phyloP scores from a whole-genome alignment of 306 rosid genomes.

The Carpinus viminea region DNA sequence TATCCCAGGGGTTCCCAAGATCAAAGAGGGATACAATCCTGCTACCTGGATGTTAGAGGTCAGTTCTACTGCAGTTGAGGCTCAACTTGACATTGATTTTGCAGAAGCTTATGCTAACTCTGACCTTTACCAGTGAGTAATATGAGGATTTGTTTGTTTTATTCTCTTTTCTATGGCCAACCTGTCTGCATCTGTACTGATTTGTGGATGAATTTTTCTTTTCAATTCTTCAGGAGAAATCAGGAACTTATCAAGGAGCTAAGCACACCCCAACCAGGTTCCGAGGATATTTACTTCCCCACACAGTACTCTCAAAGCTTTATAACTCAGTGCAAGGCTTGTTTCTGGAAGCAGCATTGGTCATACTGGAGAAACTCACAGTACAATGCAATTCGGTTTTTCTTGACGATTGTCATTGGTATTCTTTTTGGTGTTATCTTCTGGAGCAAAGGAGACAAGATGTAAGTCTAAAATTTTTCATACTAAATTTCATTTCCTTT shows the following conservation, averaged over 20 bases:
- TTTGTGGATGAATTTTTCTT: not conserved
- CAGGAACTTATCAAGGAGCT: slow-evolving; percentile 57
- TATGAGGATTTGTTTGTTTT: not conserved
- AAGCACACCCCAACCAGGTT: slow-evolving; percentile 47
- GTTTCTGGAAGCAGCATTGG: slow-evolving; percentile 81
- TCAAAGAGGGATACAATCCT: slow-evolving; percentile 69
- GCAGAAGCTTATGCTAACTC: slow-evolving; percentile 60
- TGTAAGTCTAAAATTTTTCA: slow-evolving; percentile 36
- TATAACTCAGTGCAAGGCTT: slow-evolving; percentile 62
- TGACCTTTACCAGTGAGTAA: slow-evolving; percentile 50
- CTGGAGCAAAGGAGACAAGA: slow-evolving; percentile 49
- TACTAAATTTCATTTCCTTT: not conserved
- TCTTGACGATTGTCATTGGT: slow-evolving; percentile 46
- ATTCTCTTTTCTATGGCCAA: not conserved
- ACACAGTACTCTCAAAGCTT: slow-evolving; percentile 63
- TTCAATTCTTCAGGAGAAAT: slow-evolving; percentile 45
- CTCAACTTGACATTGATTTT: slow-evolving; percentile 58
- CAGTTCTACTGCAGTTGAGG: slow-evolving; percentile 48
- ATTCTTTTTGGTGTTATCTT: slow-evolving; percentile 60
- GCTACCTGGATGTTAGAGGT: slow-evolving; percentile 92
- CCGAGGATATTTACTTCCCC: slow-evolving; percentile 66
- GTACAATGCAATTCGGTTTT: slow-evolving; percentile 51
- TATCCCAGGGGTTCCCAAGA: slow-evolving; percentile 61
- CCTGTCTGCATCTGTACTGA: not conserved
- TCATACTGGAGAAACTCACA: slow-evolving; percentile 79